Percentiles rank a stretch among this genome's conserved stretches.
phyloP scores from a whole-genome alignment of 140 eudicot species.

The Senecio squalidus region DNA sequence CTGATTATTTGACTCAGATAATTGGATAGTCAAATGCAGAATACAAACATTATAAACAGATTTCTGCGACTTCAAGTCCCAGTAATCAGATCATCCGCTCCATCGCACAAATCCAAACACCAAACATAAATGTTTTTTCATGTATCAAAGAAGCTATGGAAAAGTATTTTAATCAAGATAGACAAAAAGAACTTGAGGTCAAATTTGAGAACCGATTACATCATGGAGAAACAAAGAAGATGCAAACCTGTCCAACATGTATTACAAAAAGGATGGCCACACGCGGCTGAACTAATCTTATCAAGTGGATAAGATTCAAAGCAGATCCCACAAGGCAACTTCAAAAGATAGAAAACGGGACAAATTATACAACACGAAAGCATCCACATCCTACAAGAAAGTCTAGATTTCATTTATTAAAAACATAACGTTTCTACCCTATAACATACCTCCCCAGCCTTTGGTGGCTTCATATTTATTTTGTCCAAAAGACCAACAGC shows the following conservation, averaged over 20 bases:
- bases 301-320: conserved; percentile 35
- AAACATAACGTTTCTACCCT: background rate
- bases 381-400: background rate
- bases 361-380: background rate
- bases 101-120: background rate
- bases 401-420: background rate
- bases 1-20: background rate
- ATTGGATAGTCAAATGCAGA: background rate
- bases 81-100: no score
- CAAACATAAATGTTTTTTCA: background rate
- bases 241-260: conserved; percentile 51
- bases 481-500: conserved; percentile 50
- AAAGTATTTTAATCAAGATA: background rate
- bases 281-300: conserved; percentile 33
- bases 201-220: background rate
- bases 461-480: conserved; percentile 22
- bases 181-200: background rate
- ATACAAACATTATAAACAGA: no score
- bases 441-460: conserved; percentile 30
- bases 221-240: background rate
- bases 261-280: conserved; percentile 57
- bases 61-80: no score
- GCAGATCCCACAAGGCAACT: conserved; percentile 62
- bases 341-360: conserved; percentile 8
- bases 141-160: background rate